phyloP scores from a whole-genome alignment of 2,329 filamentous ascomycete genomes.

The Fusarium pininemorale region DNA sequence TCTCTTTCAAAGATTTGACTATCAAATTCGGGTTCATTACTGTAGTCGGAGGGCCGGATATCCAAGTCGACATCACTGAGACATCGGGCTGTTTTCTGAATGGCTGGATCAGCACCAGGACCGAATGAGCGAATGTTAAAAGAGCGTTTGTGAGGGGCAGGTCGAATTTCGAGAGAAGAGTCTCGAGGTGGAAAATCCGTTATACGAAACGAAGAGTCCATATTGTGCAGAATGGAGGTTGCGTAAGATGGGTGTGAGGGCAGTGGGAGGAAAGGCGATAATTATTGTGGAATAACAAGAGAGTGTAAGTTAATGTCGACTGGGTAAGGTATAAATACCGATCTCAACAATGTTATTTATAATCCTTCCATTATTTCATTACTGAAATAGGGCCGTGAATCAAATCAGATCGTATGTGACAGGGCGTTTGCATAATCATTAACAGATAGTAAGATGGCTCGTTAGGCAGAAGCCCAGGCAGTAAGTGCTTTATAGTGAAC shows the following conservation, averaged over 20 bases:
- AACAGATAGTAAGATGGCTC: neutral
- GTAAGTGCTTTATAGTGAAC: neutral
- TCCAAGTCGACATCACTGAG: slow-evolving; percentile 18
- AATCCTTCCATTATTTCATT: neutral
- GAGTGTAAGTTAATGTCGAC: no score
- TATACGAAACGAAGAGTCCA: neutral
- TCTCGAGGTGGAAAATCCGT: neutral
- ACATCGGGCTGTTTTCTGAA: neutral
- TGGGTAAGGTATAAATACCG: neutral
- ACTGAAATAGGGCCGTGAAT: neutral
- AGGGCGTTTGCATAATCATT: neutral
- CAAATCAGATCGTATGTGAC: neutral
- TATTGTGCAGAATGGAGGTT: neutral
- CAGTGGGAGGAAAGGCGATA: neutral
- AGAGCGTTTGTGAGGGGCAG: slow-evolving; percentile 5
- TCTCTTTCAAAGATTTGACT: slow-evolving; percentile 21
- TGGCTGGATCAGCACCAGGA: slow-evolving; percentile 9
- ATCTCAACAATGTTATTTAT: neutral
- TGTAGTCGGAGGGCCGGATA: slow-evolving; percentile 13
- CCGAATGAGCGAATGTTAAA: slow-evolving; percentile 11
- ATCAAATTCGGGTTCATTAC: slow-evolving; percentile 1
- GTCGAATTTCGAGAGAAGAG: slow-evolving; percentile 2
- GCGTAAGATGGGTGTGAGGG: no score
- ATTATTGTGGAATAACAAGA: neutral
- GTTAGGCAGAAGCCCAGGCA: slow-evolving; percentile 16